Evolutionary conservation across 805 yeast genomes (phyloP).

Genomic region (Metschnikowia similis): DNA sequence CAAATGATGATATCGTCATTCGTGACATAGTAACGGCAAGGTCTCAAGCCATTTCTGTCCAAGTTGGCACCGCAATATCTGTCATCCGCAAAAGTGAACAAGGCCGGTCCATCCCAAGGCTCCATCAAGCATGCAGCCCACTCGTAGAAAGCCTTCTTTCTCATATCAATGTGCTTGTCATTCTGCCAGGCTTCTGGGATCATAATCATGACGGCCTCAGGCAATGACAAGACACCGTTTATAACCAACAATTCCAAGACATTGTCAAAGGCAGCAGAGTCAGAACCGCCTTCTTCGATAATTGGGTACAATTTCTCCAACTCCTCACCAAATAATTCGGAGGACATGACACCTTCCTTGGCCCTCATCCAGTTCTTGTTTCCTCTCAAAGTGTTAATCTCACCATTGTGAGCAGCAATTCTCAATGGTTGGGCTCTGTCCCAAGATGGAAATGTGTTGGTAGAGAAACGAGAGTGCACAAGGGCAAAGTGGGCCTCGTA

Average conservation of each 20-base stretch:
- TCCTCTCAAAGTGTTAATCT: constrained; percentile 93
- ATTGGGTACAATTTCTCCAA: constrained; percentile 89
- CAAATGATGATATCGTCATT: constrained; percentile 93
- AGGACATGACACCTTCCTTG: constrained; percentile 93
- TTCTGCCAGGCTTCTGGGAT: constrained; percentile 99
- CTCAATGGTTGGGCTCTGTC: constrained; percentile 98
- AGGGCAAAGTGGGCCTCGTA: constrained; percentile 93
- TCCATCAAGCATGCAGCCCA: constrained; percentile 99
- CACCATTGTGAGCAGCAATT: constrained; percentile 98
- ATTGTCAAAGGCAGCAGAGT: constrained; percentile 96
- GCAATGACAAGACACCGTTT: constrained; percentile 86
- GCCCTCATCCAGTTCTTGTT: constrained; percentile 99
- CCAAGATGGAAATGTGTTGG: constrained; percentile 99
- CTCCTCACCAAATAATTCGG: constrained; percentile 83
- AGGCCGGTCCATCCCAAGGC: constrained; percentile 99
- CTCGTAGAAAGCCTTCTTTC: constrained; percentile 91
- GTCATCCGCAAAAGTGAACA: constrained; percentile 95
- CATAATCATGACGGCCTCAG: constrained; percentile 95
- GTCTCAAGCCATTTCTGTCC: constrained; percentile 96
- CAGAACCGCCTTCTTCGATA: constrained; percentile 98
- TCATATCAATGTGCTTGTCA: constrained; percentile 80
- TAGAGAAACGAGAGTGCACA: constrained; percentile 95
- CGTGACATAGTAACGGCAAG: constrained; percentile 95
- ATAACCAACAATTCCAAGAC: constrained; percentile 87
- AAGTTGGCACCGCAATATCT: constrained; percentile 97